phyloP scores from a whole-genome alignment of 257 asterid genomes.

The Petunia axillaris region DNA sequence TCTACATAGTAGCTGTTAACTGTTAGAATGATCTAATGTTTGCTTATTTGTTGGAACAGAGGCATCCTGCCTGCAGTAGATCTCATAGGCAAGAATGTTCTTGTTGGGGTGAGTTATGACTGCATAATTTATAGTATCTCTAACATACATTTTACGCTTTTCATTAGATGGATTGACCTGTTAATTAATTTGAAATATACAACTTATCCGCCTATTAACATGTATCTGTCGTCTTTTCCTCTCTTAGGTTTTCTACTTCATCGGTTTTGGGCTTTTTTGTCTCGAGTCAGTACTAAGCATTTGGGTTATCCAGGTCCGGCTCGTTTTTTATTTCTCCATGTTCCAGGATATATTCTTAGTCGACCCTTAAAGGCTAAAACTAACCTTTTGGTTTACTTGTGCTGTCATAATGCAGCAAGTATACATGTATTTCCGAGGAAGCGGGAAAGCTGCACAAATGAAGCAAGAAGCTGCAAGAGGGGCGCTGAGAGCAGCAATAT shows the following conservation, averaged over 20 bases:
- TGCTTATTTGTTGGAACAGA: conserved; percentile 50
- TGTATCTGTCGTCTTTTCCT: conserved; percentile 13
- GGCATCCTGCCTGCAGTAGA: conserved; percentile 97
- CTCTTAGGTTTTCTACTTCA: conserved; percentile 83
- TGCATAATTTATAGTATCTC: conserved; percentile 2
- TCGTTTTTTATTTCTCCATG: neutral
- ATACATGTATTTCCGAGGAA: conserved; percentile 65
- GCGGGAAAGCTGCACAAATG: conserved; percentile 59
- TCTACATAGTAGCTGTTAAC: conserved; percentile 1
- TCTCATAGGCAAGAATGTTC: conserved; percentile 65
- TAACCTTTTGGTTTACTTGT: neutral
- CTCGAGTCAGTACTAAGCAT: conserved; percentile 84
- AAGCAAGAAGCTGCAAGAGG: conserved; percentile 60
- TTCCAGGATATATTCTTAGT: neutral
- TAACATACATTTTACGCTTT: neutral
- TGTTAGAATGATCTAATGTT: conserved; percentile 18
- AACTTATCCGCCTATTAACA: neutral
- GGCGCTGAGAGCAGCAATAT: conserved; percentile 53
- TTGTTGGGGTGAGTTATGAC: conserved; percentile 83
- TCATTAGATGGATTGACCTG: neutral
- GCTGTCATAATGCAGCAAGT: conserved; percentile 51
- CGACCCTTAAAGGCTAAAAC: neutral
- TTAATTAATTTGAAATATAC: neutral
- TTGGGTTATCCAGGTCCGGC: conserved; percentile 93
- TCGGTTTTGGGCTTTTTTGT: conserved; percentile 92